Base-by-base conservation (phyloP, 257 asterid species). In the Coffea canephora region DNA sequence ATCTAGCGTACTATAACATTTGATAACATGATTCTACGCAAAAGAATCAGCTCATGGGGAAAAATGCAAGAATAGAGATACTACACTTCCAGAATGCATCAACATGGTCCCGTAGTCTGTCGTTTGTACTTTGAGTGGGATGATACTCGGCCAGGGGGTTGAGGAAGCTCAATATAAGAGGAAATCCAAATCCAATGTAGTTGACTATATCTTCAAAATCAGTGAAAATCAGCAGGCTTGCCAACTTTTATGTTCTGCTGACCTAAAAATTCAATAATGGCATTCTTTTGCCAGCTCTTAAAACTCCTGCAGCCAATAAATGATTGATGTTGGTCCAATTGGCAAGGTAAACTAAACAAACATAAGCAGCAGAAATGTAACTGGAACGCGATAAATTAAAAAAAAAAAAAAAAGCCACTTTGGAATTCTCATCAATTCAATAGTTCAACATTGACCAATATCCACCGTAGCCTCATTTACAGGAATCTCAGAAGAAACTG, bases 231-330 rank as follows among this genome's bases (percentile, higher is more conserved):
- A 25, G 90, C 91, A 5, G 97, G 97, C 89, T 90, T 95, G 77
- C 99, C 99, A 34, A 89, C 83, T 89, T 86, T 89, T 45, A 95
- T 89, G 87, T 82, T 73, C 83, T 91, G 88, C 80, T 87, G 82
- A 10, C 83, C 89, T 62, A 92, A 77, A 74, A 80, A 95, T 50
- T 88, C 95, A 12, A 78, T 78, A 16, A 95, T 88, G 5, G 97
- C 97, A 79, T 87, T 93, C 92, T 91, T 95, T 79, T 95, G 99
- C 98, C 98, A 93, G 74, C 98, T 54, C 90, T 93, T 95, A 88
- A 95, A 95, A 83, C 99, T 93, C 97, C 98, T 95, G 91, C 92
- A 87, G 25, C 68, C 71, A 14, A 9, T 23, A 80, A 73, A 34
- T 8, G 52, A 23, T 52, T 48, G 25, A 64, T n/a, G 73, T 59